Conservation (phyloP, 495 filamentous ascomycete species). For the Penicillium argentinense region DNA sequence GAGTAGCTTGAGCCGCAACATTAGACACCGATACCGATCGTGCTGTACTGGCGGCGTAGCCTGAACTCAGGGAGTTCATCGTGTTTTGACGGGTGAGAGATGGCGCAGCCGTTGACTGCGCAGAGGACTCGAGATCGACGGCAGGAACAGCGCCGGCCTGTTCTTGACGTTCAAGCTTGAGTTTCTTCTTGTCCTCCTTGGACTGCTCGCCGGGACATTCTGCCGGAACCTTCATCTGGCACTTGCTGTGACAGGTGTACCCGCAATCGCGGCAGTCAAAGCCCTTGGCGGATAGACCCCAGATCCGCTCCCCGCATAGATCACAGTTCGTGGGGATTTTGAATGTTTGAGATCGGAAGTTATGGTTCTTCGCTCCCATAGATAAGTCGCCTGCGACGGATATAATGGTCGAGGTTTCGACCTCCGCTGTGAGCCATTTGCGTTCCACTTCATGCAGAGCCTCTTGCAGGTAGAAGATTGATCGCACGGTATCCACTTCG, state of each 20-base stretch:
- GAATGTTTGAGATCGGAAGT: slow-evolving; percentile 96
- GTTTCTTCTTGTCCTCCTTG: slow-evolving; percentile 92
- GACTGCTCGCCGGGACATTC: slow-evolving; percentile 90
- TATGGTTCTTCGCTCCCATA: slow-evolving; percentile 86
- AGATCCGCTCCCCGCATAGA: slow-evolving; percentile 91
- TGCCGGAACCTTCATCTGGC: slow-evolving; percentile 96
- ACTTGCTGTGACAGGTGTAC: slow-evolving; percentile 97
- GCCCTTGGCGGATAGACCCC: slow-evolving; percentile 93
- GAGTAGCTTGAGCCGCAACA: slow-evolving; percentile 41
- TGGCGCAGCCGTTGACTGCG: slow-evolving; percentile 41
- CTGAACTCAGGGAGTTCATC: slow-evolving; percentile 89
- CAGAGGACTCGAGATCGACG: slow-evolving; percentile 36
- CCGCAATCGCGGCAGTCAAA: slow-evolving; percentile 95
- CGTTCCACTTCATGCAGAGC: slow-evolving; percentile 83
- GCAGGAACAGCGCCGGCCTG: slow-evolving; percentile 61
- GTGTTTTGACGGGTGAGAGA: slow-evolving; percentile 79
- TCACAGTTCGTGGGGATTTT: slow-evolving; percentile 99
- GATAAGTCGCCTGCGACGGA: slow-evolving; percentile 86
- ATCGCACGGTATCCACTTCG: slow-evolving; percentile 74
- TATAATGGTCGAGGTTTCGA: slow-evolving; percentile 88
- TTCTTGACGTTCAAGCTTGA: slow-evolving; percentile 80
- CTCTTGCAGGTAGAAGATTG: slow-evolving; percentile 78
- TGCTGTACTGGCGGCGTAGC: slow-evolving; percentile 77
- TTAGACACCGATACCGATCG: slow-evolving; percentile 71
- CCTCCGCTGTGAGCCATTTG: slow-evolving; percentile 81